A percentile compares a stretch with the other conserved stretches of the same genome.
These are phyloP conservation scores for Cryptococcus sp. DNA, from an alignment of 1,284 basidiomycete species.

Conservation along the genomic window DNA sequence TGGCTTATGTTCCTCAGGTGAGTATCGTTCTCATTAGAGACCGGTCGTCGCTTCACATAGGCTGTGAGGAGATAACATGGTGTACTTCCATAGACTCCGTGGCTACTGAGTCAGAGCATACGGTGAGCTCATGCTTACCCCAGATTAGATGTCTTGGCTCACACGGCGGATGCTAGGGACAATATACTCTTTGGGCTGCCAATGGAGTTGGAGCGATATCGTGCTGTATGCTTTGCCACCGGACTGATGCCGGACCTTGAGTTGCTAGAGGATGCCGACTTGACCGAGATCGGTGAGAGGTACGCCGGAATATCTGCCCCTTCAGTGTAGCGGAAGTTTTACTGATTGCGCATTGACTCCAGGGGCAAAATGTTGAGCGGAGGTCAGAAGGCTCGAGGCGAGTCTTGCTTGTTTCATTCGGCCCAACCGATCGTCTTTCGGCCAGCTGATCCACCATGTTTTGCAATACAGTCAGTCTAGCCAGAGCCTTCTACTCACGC, in stretches of 20 bases:
- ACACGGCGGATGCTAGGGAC: constrained; percentile 34
- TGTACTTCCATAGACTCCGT: constrained; percentile 41
- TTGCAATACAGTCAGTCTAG: constrained; percentile 37
- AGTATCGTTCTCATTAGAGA: not conserved
- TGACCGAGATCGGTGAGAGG: constrained; percentile 60
- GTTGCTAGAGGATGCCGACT: constrained; percentile 56
- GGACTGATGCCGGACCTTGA: constrained; percentile 57
- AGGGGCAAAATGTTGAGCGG: constrained; percentile 44
- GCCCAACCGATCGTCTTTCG: too few relatives aligned
- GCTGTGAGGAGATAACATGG: not conserved
- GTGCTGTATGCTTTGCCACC: constrained; percentile 23
- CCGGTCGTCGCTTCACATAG: not conserved
- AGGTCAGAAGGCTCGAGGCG: constrained; percentile 66
- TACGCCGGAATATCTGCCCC: constrained; percentile 4
- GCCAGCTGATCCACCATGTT: not conserved
- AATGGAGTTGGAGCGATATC: constrained; percentile 54
- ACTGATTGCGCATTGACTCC: not conserved
- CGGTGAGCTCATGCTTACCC: constrained; percentile 12
- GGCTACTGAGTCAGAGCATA: constrained; percentile 58
- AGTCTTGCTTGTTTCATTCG: not conserved
- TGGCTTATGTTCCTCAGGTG: constrained; percentile 57
- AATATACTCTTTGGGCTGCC: constrained; percentile 59
- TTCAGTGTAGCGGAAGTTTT: constrained; percentile 7
- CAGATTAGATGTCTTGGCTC: not conserved
- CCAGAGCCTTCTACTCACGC: constrained; percentile 46